Base-by-base conservation (phyloP, 2,329 filamentous ascomycete species). In the Hirsutella thompsonii region DNA sequence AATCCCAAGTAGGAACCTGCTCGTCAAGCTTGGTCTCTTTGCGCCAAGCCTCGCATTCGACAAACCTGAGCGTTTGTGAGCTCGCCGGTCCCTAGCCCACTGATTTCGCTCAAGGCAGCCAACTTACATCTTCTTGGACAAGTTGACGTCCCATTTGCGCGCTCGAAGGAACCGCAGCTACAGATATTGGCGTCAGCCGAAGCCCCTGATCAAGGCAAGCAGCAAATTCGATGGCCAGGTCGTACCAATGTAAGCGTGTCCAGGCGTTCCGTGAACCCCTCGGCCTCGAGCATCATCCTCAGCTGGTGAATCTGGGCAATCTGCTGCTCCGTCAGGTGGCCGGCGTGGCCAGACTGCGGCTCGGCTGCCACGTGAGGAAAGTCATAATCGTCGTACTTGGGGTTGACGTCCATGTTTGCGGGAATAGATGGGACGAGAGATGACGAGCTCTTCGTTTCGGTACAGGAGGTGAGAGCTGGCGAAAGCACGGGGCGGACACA, bases 321-420 rank as follows among this genome's bases (percentile, higher is more conserved):
- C 69, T 96, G 88, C 62, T 84, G 76, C 43, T 78, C 71, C 42
- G 82, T 92, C 55, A 93, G 83, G 64, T 93, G 78, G 59, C 92
- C 92, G 47, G 90, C 81, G 63, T 95, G 88, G 49, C 92, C 92
- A 53, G 70, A 68, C 58, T 81, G 76, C 37, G 73, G 61, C 51
- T 77, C 76, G 42, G 83, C 76, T 37, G 86, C 78, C 47, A 76
- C 81, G 49, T 81, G 86, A 47, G 92, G 92, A 70, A 77, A 96
- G 65, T 95, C 89, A 66, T 92, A 96, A 70, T 93, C 63, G 68
- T 96, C 92, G 72, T 96, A 94, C 69, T 94, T 95, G 61, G 85
- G 74, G 64, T 94, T 81, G 54, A 87, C 59, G 60, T 76, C 67
- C 66, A 77, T 68, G 55, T 58, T n/a, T 60, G 55, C 20, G 37